These are phyloP conservation scores for Ogataea neopini DNA, from an alignment of 805 yeast genomes.

Conservation along the genomic window DNA sequence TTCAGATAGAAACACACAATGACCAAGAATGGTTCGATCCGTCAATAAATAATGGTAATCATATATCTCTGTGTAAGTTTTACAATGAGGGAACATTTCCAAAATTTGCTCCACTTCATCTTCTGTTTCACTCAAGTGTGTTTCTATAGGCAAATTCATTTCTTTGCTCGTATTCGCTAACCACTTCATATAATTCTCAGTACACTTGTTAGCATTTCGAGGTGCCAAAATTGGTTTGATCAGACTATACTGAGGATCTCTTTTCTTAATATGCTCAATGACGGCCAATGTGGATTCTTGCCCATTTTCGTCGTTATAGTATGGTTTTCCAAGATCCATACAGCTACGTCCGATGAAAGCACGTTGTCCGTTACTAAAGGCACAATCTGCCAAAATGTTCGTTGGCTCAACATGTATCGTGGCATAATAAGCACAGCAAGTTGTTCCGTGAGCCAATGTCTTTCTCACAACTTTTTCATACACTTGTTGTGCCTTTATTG, in stretches of 20 bases:
- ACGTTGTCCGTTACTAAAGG: constrained; percentile 67
- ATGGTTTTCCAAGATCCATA: constrained; percentile 59
- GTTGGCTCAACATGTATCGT: constrained; percentile 57
- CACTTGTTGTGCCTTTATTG: constrained; percentile 52
- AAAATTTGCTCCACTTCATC: constrained; percentile 71
- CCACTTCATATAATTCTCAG: constrained; percentile 56
- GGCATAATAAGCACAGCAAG: constrained; percentile 80
- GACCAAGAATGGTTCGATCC: constrained; percentile 75
- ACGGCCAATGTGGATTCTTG: constrained; percentile 50
- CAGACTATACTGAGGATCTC: constrained; percentile 50
- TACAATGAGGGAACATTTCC: constrained; percentile 67
- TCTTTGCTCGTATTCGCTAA: constrained; percentile 37
- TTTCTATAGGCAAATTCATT: constrained; percentile 63
- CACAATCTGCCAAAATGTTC: constrained; percentile 67
- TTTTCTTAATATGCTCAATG: constrained; percentile 49
- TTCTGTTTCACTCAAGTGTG: constrained; percentile 79
- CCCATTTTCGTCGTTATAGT: constrained; percentile 18
- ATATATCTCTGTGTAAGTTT: constrained; percentile 72
- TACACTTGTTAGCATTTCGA: constrained; percentile 86
- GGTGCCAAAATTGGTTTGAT: constrained; percentile 82
- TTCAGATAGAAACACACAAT: constrained; percentile 70
- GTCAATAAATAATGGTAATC: constrained; percentile 57
- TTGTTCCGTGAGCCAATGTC: constrained; percentile 76
- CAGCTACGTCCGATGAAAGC: constrained; percentile 89
- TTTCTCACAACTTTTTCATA: constrained; percentile 64